phyloP scores from a whole-genome alignment of 352 stramenopile species.

The Salisapilia sapeloensis region DNA sequence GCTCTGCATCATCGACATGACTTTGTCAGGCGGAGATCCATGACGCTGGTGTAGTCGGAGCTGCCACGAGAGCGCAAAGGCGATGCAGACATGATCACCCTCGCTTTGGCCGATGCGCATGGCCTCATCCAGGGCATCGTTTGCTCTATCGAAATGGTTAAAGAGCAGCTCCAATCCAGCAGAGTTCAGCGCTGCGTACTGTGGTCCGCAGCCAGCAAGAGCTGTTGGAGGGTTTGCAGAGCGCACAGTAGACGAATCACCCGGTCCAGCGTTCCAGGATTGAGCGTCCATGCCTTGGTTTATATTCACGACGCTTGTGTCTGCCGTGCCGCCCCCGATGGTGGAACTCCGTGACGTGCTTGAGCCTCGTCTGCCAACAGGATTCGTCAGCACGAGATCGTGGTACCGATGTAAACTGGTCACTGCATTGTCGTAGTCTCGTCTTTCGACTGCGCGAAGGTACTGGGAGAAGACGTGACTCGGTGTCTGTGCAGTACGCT shows the following conservation, averaged over 20 bases:
- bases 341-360: not conserved
- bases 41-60: conserved; percentile 41
- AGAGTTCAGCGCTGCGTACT: conserved; percentile 85
- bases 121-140: conserved; percentile 83
- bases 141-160: conserved; percentile 48
- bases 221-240: not conserved
- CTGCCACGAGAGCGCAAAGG: conserved; percentile 84
- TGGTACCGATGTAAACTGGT: conserved; percentile 89
- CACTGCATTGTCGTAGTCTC: conserved; percentile 75
- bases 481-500: not conserved
- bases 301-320: too few species aligned
- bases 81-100: conserved; percentile 84
- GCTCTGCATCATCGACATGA: conserved; percentile 24
- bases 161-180: conserved; percentile 79
- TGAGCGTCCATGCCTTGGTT: too few species aligned
- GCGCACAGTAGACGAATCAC: conserved; percentile 1
- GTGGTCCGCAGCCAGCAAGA: conserved; percentile 22
- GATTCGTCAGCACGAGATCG: conserved; percentile 69
- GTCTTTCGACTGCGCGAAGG: conserved; percentile 58
- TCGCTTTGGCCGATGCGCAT: conserved; percentile 87
- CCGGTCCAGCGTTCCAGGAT: too few species aligned
- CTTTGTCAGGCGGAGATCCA: conserved; percentile 32
- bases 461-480: conserved; percentile 67
- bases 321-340: conserved; percentile 1
- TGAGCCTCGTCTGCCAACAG: not conserved